Evolutionary conservation across 148 eudicot genomes (phyloP), one percentile per base, ranked within the genome.

Genomic region (Suaeda aralocaspica): DNA sequence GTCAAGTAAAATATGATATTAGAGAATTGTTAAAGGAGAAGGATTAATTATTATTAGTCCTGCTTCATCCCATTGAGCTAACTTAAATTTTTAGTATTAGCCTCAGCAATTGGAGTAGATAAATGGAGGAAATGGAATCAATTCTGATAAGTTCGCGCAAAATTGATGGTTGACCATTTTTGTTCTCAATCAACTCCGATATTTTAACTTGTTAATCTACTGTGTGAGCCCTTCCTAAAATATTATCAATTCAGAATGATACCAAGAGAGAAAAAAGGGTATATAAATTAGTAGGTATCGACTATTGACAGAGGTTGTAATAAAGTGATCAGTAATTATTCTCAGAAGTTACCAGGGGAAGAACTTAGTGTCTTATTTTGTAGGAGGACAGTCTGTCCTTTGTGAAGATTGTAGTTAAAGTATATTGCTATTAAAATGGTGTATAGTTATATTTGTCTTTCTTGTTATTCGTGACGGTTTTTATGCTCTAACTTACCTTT

Each of bases 381-480:
- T 36, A 36, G 5, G 41, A 36, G 5, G 41, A 36, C 41, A 36
- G 41, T 36, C n/a, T n/a, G 25, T 60, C 22, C 2, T 34, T 33
- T 9, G 19, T 16, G 26, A 58, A 30, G n/a, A 3, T 15, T n/a
- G 29, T 58, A 13, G 25, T 28, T 28, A 0, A n/a, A n/a, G 46
- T 60, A n/a, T 33, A 60, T 42, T 63, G 67, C 14, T 39, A n/a
- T 33, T 68, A 19, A 36, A 36, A 26, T 18, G 28, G 52, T 67
- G 22, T 15, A 30, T 48, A 60, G 51, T 28, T 14, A 29, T 9
- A 22, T 41, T 68, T n/a, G 18, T 2, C 12, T 25, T 56, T 41
- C 30, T 63, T 2, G 14, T 21, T 16, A 53, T 51, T 66, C 59
- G 24, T 42, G 59, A 28, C 51, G 49, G 46, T 9, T 31, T 11